A percentile compares a stretch with the other conserved stretches of the same genome.
phyloP scores from a whole-genome alignment of 2,329 filamentous ascomycete species.

The Aspergillus ustus region DNA sequence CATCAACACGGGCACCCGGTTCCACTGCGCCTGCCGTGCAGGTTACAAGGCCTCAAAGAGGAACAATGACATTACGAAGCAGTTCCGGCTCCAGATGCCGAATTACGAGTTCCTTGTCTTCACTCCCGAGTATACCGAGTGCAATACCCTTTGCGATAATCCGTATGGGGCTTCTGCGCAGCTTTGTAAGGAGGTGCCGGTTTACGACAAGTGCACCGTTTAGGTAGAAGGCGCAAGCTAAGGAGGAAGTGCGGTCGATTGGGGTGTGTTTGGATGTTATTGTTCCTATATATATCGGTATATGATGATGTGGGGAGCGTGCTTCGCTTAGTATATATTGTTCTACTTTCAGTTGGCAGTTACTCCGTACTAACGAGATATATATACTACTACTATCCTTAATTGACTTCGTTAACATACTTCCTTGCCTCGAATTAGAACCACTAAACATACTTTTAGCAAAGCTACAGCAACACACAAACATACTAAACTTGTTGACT shows the following conservation, averaged over 20 bases:
- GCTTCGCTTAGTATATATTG: too few relatives aligned
- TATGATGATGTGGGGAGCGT: not conserved
- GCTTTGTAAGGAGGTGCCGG: conserved; percentile 42
- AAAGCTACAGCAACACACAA: too few relatives aligned
- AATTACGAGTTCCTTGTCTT: conserved; percentile 48
- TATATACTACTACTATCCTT: not conserved
- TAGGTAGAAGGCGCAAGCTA: conserved; percentile 16
- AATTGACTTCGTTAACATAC: not conserved
- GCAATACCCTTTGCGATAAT: conserved; percentile 43
- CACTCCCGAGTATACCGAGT: conserved; percentile 39
- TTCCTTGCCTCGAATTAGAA: too few relatives aligned
- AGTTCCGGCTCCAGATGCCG: conserved; percentile 45
- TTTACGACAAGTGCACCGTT: conserved; percentile 35
- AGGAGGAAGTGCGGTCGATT: not conserved
- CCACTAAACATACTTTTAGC: too few relatives aligned
- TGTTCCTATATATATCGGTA: not conserved
- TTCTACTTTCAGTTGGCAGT: too few relatives aligned
- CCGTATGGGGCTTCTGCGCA: conserved; percentile 33
- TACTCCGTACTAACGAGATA: not conserved
- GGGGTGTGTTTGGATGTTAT: not conserved
- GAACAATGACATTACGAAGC: conserved; percentile 35
- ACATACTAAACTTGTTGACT: too few relatives aligned
- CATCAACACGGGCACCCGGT: conserved; percentile 46
- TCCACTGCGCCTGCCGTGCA: conserved; percentile 49
- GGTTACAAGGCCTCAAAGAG: conserved; percentile 43